Conservation (phyloP, 2,329 filamentous ascomycete genomes). For the Hymenoscyphus repandus region DNA sequence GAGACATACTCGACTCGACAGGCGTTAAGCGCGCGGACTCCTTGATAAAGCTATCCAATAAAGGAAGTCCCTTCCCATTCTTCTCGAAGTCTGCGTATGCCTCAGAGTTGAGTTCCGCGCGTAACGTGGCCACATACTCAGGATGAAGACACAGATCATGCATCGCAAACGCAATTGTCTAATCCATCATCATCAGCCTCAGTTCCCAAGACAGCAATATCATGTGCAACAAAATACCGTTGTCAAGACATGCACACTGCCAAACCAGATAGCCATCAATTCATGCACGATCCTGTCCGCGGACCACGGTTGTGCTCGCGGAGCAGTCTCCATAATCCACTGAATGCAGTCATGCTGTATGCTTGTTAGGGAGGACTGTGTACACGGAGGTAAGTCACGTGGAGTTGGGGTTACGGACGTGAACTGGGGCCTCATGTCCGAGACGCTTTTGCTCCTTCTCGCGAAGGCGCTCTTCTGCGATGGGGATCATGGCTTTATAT, state of each 20-base stretch:
- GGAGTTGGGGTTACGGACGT: neutral
- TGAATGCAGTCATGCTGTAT: constrained; percentile 10
- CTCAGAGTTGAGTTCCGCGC: constrained; percentile 24
- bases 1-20: constrained; percentile 5
- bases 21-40: constrained; percentile 29
- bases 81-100: constrained; percentile 15
- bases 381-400: neutral
- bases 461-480: constrained; percentile 1
- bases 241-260: constrained; percentile 6
- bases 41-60: constrained; percentile 28
- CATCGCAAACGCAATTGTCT: constrained; percentile 24
- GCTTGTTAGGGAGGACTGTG: neutral
- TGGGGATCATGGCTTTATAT: constrained; percentile 3
- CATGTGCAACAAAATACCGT: constrained; percentile 1
- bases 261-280: constrained; percentile 15
- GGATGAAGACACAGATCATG: constrained; percentile 23
- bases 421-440: neutral
- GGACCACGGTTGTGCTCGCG: constrained; percentile 3
- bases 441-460: neutral
- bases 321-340: constrained; percentile 11
- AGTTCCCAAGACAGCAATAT: neutral
- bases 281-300: constrained; percentile 9
- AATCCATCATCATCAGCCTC: neutral
- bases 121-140: constrained; percentile 17
- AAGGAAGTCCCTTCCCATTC: constrained; percentile 23